A percentile compares a stretch with the other conserved stretches of the same genome.
Evolutionary conservation across 1,284 basidiomycete genomes (phyloP).

Genomic region (Cryptococcus floricola): DNA sequence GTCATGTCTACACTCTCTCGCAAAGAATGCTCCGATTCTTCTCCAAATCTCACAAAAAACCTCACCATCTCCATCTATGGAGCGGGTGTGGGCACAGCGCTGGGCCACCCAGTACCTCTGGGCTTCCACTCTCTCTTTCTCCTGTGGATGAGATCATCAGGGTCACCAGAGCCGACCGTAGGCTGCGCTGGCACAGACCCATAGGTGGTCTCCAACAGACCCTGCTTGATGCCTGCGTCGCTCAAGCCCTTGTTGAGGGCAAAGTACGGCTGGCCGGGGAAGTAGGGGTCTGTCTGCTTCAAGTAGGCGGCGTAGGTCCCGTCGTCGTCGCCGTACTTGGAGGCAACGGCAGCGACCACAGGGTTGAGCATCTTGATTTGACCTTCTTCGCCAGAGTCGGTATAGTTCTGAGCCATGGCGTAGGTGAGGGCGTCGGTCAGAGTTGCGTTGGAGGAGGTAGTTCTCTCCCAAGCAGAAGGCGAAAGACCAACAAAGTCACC

Average conservation of each 20-base stretch:
- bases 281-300: conserved; percentile 17
- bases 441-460: conserved; percentile 16
- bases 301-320: conserved; percentile 25
- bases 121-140: not conserved
- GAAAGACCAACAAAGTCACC: conserved; percentile 7
- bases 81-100: not conserved
- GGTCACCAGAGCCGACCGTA: not conserved
- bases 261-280: conserved; percentile 23
- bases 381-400: conserved; percentile 1
- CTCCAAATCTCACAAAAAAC: not conserved
- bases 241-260: conserved; percentile 9
- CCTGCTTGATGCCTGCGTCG: conserved; percentile 24
- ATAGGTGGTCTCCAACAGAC: conserved; percentile 9
- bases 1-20: not conserved
- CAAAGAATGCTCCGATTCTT: not conserved
- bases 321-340: conserved; percentile 31
- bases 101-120: not conserved
- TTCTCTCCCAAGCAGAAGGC: conserved; percentile 15
- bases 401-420: conserved; percentile 17
- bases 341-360: conserved; percentile 23
- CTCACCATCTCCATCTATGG: not conserved
- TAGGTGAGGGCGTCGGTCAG: conserved; percentile 30
- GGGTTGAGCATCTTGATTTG: conserved; percentile 16
- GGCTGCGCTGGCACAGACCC: conserved; percentile 3
- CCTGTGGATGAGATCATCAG: not conserved